Percentiles rank a stretch among this genome's conserved stretches.
phyloP scores from a whole-genome alignment of 139 green algal genomes.

The Tetratostichococcus sp. region DNA sequence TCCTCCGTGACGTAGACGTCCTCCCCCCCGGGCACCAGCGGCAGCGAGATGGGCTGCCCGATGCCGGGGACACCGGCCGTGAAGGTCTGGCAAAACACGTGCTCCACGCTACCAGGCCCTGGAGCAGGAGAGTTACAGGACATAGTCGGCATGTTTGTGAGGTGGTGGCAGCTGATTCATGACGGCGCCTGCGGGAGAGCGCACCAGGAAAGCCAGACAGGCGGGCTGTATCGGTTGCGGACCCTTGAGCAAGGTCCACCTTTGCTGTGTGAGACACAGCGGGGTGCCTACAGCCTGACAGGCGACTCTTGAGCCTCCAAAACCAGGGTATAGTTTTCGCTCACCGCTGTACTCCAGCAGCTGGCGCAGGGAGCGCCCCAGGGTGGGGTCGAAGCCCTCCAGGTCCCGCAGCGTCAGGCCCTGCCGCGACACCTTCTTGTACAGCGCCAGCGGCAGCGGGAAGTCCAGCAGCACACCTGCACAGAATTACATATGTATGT shows the following conservation, averaged over 20 bases:
- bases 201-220: too few relatives aligned
- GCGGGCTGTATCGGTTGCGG: too few relatives aligned
- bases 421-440: conserved; percentile 83
- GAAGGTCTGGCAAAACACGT: conserved; percentile 84
- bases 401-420: conserved; percentile 72
- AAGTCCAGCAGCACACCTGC: conserved; percentile 83
- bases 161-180: too few relatives aligned
- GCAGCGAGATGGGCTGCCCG: conserved; percentile 50
- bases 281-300: too few relatives aligned
- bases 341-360: conserved; percentile 64
- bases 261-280: too few relatives aligned
- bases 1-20: conserved; percentile 77
- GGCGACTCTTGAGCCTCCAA: too few relatives aligned
- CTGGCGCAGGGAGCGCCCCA: conserved; percentile 58
- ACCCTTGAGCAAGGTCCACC: too few relatives aligned
- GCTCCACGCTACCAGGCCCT: conserved; percentile 47
- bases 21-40: conserved; percentile 56
- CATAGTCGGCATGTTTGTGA: too few relatives aligned
- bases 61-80: conserved; percentile 64
- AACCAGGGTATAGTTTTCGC: too few relatives aligned
- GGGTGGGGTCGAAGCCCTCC: conserved; percentile 81
- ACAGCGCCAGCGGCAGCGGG: conserved; percentile 80
- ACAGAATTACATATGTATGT: background rate
- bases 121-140: conserved; percentile 22
- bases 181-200: too few relatives aligned